These are phyloP conservation scores for Taiwanofungus camphoratus DNA, from an alignment of 1,284 basidiomycete species.

Conservation along the genomic window DNA sequence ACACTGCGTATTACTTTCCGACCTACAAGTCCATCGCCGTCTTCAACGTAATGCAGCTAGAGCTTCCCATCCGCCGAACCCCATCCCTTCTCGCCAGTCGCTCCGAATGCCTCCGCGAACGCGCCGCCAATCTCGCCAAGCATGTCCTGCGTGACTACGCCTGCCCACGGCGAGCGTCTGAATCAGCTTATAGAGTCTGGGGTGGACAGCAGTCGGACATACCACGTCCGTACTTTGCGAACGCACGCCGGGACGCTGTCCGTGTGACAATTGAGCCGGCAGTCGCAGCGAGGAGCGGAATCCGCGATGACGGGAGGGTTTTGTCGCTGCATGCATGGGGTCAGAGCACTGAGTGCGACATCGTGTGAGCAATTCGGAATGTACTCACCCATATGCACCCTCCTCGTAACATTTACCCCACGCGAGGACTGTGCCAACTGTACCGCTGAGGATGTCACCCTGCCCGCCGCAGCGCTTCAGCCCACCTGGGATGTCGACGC, in stretches of 20 bases:
- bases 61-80: too few relatives aligned
- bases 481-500: constrained; percentile 74
- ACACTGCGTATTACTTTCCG: too few relatives aligned
- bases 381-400: constrained; percentile 64
- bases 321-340: constrained; percentile 33
- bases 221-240: constrained; percentile 62
- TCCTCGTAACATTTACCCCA: constrained; percentile 93
- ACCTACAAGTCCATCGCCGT: too few relatives aligned
- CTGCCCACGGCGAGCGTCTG: too few relatives aligned
- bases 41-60: too few relatives aligned
- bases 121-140: constrained; percentile 69
- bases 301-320: constrained; percentile 47
- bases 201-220: constrained; percentile 4
- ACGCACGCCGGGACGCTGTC: constrained; percentile 73
- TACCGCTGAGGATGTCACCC: constrained; percentile 89
- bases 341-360: constrained; percentile 5
- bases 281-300: constrained; percentile 85
- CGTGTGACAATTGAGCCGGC: constrained; percentile 88
- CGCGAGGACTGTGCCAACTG: constrained; percentile 83
- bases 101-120: constrained; percentile 71
- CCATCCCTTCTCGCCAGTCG: constrained; percentile 34
- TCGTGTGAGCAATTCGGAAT: too few relatives aligned
- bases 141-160: constrained; percentile 90
- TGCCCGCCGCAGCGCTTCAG: constrained; percentile 94
- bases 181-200: background rate